Evolutionary conservation across 495 filamentous ascomycete genomes (phyloP), one percentile per base, ranked within the genome.

Genomic region (Sordaria brevicollis): DNA sequence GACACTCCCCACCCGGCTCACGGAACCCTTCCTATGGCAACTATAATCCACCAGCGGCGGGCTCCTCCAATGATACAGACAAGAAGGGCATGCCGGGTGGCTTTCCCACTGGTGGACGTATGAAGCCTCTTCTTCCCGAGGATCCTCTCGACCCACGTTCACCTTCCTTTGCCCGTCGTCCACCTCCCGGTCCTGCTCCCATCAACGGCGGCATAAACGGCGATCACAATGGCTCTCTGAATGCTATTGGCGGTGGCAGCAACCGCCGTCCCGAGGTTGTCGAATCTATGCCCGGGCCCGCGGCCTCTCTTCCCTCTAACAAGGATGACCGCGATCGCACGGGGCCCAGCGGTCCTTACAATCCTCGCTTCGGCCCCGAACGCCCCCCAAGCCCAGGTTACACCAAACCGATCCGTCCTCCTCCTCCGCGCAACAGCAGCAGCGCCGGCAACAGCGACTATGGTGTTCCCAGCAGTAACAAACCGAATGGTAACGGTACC

Each of bases 211-310:
- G 49, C 25, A 31, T 62, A 13, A 31, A 62, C 13, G 49, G 25
- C 25, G 49, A 62, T 13, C 49, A 62, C 13, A 17, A 17, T 4
- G 49, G 49, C 29, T 62, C 49, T 17, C 3, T 62, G 49, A 62
- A 62, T 6, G 49, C 25, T 25, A 62, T 62, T 2, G 49, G 49
- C 49, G 11, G 49, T 31, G 25, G 25, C 2, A 43, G 6, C 39
- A 57, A 6, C 49, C 49, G 49, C 25, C 49, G 49, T 62, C 49
- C 49, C 25, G 49, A 62, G 2, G 5, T 31, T 8, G 37, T 62
- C 33, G 67, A 68, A 35, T 33, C 39, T 21, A 62, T 68, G 17
- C 37, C 67, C 67, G 67, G 67, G 4, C 67, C 67, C n/a, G 67
- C 67, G 6, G 67, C 41, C 29, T 35, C 39, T 11, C 33, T 39